Evolutionary conservation across 768 basidiomycete species (phyloP).

Genomic region (Boletellus sp.): DNA sequence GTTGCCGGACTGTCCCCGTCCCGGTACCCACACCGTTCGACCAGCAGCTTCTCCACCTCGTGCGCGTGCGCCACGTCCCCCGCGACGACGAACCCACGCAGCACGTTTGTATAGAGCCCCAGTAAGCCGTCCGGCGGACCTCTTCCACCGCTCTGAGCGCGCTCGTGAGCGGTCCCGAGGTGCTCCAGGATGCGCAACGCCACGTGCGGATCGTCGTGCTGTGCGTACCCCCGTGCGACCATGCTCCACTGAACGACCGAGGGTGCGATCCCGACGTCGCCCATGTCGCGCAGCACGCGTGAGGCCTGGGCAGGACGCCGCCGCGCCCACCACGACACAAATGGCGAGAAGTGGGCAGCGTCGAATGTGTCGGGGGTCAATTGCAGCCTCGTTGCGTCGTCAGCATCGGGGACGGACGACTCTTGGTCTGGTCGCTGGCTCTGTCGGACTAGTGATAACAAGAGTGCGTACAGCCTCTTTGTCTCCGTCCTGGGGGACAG

Average conservation of each 20-base stretch:
- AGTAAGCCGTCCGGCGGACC: conserved; percentile 16
- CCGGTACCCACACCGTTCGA: conserved; percentile 19
- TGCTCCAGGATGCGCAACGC: conserved; percentile 42
- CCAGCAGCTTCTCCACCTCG: conserved; percentile 29
- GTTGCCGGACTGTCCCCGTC: conserved; percentile 22
- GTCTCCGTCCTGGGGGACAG: conserved; percentile 20
- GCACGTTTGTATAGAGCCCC: conserved; percentile 36
- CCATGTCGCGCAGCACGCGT: conserved; percentile 52
- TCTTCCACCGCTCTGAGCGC: too few species aligned
- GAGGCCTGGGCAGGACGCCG: conserved; percentile 31
- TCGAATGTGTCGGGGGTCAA: conserved; percentile 31
- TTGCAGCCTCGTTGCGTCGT: conserved; percentile 3
- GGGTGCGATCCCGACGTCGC: conserved; percentile 42
- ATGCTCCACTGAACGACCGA: conserved; percentile 47
- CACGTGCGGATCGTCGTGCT: conserved; percentile 31
- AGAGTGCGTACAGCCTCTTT: conserved; percentile 41
- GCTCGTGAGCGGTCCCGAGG: conserved; percentile 31
- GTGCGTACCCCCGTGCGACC: conserved; percentile 45
- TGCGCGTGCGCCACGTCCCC: conserved; percentile 28
- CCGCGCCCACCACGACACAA: conserved; percentile 41
- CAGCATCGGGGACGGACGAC: too few species aligned
- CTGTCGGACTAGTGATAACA: conserved; percentile 29
- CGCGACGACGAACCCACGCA: conserved; percentile 37
- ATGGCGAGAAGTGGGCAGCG: conserved; percentile 48
- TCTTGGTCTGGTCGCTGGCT: conserved; percentile 1